These are phyloP conservation scores for Oryza longistaminata DNA, from an alignment of 176 grass and related monocot species.

Conservation along the genomic window DNA sequence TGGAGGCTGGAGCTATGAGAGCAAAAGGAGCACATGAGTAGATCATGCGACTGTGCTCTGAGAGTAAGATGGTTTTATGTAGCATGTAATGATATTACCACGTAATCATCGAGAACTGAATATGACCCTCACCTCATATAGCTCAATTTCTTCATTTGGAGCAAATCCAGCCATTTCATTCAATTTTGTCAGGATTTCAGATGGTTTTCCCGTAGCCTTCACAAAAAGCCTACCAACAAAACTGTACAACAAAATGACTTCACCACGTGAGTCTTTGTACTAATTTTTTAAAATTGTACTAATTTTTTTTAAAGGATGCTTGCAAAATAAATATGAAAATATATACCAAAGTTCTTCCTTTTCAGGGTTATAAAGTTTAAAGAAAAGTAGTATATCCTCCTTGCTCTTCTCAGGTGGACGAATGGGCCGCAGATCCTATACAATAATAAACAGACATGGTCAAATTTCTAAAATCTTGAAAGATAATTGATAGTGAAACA, in stretches of 20 bases:
- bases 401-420: conserved; percentile 82
- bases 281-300: conserved; percentile 7
- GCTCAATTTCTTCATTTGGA: conserved; percentile 81
- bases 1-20: conserved; percentile 8
- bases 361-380: conserved; percentile 93
- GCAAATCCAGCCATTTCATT: conserved; percentile 90
- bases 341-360: conserved; percentile 96
- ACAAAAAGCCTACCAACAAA: conserved; percentile 87
- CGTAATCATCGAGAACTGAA: conserved; percentile 4
- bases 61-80: background rate
- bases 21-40: conserved; percentile 11
- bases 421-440: conserved; percentile 72
- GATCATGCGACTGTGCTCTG: background rate
- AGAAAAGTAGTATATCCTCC: conserved; percentile 94
- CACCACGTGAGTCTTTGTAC: conserved; percentile 25
- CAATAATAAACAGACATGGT: conserved; percentile 28
- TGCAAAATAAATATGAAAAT: conserved; percentile 22
- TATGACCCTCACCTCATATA: conserved; percentile 68
- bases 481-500: conserved; percentile 24
- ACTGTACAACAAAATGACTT: conserved; percentile 47
- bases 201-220: conserved; percentile 82
- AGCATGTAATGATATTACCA: conserved; percentile 18
- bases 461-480: conserved; percentile 16
- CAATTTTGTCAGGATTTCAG: conserved; percentile 76
- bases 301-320: conserved; percentile 3